Evolutionary conservation across 805 yeast species (phyloP).

Genomic region (Suhomyces sp.): DNA sequence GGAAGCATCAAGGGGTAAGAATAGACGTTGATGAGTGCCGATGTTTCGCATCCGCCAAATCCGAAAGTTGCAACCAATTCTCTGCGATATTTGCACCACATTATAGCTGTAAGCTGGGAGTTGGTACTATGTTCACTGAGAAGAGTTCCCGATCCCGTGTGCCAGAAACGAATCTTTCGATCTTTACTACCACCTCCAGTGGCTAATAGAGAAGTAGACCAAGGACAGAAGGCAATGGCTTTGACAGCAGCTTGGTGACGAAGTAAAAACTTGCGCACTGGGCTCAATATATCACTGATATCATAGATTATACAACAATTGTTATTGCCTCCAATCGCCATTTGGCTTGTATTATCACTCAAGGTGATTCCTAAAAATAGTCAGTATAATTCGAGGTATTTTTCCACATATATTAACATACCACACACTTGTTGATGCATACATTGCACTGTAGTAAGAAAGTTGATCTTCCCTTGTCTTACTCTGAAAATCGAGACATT

Average conservation of each 20-base stretch:
- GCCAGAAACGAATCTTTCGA: constrained; percentile 83
- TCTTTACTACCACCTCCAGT: constrained; percentile 93
- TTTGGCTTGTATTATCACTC: constrained; percentile 49
- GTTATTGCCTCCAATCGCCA: constrained; percentile 86
- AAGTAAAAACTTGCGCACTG: constrained; percentile 48
- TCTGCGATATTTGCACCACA: constrained; percentile 66
- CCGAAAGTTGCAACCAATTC: constrained; percentile 84
- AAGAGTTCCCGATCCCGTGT: constrained; percentile 72
- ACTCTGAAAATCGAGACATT: constrained; percentile 46
- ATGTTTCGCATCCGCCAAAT: constrained; percentile 55
- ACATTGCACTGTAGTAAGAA: constrained; percentile 20
- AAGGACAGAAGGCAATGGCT: constrained; percentile 88
- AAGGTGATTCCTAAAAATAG: constrained; percentile 56
- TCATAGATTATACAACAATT: constrained; percentile 81
- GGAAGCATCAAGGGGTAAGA: constrained; percentile 64
- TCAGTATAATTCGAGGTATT: not conserved
- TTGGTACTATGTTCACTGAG: constrained; percentile 54
- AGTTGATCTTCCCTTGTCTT: constrained; percentile 11
- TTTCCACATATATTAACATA: constrained; percentile 11
- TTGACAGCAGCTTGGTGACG: constrained; percentile 85
- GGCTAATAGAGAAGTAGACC: constrained; percentile 77
- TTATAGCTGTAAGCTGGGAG: constrained; percentile 76
- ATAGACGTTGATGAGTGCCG: constrained; percentile 57
- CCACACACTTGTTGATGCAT: constrained; percentile 42
- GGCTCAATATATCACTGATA: constrained; percentile 32